phyloP scores from a whole-genome alignment of 1,139 yeast species.

The Geotrichum reessii region DNA sequence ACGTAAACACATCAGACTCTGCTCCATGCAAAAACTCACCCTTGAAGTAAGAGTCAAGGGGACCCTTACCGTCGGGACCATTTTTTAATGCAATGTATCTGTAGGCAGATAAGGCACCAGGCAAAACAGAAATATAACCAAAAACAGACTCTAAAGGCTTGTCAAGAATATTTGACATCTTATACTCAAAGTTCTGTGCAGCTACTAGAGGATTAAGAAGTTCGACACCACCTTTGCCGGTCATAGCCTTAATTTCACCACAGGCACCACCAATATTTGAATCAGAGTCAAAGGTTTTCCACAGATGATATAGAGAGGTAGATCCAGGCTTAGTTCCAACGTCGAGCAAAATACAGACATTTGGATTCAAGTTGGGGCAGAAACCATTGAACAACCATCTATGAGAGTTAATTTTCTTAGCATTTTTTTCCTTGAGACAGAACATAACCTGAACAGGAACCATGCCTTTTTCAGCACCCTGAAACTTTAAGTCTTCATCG shows the following conservation, averaged over 20 bases:
- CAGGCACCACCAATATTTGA: slow-evolving; percentile 98
- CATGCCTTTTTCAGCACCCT: slow-evolving; percentile 70
- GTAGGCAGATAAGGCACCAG: slow-evolving; percentile 95
- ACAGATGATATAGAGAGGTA: slow-evolving; percentile 78
- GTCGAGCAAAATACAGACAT: slow-evolving; percentile 75
- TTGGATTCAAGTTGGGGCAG: slow-evolving; percentile 80
- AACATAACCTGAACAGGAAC: slow-evolving; percentile 91
- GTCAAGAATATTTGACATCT: slow-evolving; percentile 90
- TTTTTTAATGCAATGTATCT: slow-evolving; percentile 81
- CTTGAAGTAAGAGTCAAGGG: slow-evolving; percentile 77
- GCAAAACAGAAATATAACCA: slow-evolving; percentile 89
- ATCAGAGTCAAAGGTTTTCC: slow-evolving; percentile 96
- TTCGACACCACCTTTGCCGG: slow-evolving; percentile 77
- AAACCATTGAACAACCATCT: slow-evolving; percentile 97
- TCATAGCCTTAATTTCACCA: slow-evolving; percentile 92
- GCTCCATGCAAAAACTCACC: slow-evolving; percentile 67
- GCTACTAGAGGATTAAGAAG: slow-evolving; percentile 88
- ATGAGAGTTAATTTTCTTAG: slow-evolving; percentile 90
- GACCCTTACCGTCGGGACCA: slow-evolving; percentile 89
- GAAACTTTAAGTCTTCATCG: slow-evolving; percentile 77
- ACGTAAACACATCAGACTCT: slow-evolving; percentile 76
- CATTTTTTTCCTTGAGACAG: slow-evolving; percentile 82
- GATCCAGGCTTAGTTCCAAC: slow-evolving; percentile 93
- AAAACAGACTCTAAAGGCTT: slow-evolving; percentile 90
- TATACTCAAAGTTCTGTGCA: slow-evolving; percentile 93